These are phyloP conservation scores for Westerdykella aurantiaca DNA, from an alignment of 2,329 filamentous ascomycete species.

Conservation along the genomic window DNA sequence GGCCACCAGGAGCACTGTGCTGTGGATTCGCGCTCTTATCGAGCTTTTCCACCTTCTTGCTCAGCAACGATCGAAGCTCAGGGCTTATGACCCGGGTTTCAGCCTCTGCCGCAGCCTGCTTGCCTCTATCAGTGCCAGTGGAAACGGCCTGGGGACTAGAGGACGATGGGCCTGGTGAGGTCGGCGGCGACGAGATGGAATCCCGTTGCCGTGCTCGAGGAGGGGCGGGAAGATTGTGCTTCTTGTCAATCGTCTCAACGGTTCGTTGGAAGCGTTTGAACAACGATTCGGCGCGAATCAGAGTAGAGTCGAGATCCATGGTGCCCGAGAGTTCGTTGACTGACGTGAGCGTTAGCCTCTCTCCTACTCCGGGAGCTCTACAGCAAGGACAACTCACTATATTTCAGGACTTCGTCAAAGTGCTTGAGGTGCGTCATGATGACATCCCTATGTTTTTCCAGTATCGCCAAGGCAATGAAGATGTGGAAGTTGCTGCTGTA, in stretches of 20 bases:
- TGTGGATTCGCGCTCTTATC: slow-evolving; percentile 37
- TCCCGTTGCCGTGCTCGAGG: slow-evolving; percentile 47
- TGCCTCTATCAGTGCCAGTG: slow-evolving; percentile 29
- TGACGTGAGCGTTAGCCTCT: slow-evolving; percentile 32
- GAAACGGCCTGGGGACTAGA: slow-evolving; percentile 18
- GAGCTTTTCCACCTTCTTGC: slow-evolving; percentile 41
- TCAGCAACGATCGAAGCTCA: slow-evolving; percentile 57
- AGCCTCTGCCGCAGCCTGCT: slow-evolving; percentile 27
- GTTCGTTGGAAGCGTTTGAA: slow-evolving; percentile 84
- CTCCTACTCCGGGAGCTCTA: background rate
- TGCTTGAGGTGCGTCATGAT: slow-evolving; percentile 92
- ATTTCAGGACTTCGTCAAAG: slow-evolving; percentile 97
- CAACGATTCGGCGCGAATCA: slow-evolving; percentile 81
- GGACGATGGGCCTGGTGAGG: slow-evolving; percentile 13
- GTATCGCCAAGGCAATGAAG: slow-evolving; percentile 86
- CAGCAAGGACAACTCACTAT: slow-evolving; percentile 54
- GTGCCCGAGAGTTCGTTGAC: slow-evolving; percentile 93
- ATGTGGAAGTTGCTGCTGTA: slow-evolving; percentile 85
- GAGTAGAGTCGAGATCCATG: slow-evolving; percentile 81
- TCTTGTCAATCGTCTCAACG: slow-evolving; percentile 88
- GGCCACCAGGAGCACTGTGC: slow-evolving; percentile 40
- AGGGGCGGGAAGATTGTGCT: slow-evolving; percentile 68
- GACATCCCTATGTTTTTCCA: slow-evolving; percentile 93
- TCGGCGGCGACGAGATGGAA: slow-evolving; percentile 32
- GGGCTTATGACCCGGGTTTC: slow-evolving; percentile 55